Evolutionary conservation across 2,329 filamentous ascomycete genomes (phyloP), one percentile per base, ranked within the genome.

Genomic region (Hymenoscyphus occultus): DNA sequence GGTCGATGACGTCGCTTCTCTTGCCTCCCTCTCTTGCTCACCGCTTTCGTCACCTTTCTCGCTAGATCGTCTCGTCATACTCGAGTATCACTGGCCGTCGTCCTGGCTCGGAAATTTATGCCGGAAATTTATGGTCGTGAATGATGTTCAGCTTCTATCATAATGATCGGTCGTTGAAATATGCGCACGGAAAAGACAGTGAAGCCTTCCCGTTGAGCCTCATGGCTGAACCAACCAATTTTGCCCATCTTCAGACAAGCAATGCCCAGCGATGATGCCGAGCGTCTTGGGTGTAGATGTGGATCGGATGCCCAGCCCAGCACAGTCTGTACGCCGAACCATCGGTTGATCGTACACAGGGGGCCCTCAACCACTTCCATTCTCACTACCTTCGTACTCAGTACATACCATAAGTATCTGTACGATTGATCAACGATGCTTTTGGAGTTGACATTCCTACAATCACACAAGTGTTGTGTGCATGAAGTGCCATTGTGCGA

Each of bases 201-300:
- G n/a, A 51, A 51, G 45, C 45, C 45, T 22, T 22, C 45, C 45
- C 45, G 45, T 51, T 51, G 45, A 51, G 45, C 45, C 45, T 51
- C 45, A 51, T 28, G n/a, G 7, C 45, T 13, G 45, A 51, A 51
- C 45, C 45, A 51, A 51, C 45, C 45, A 51, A 22, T n/a, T 51
- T 51, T 22, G 22, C 13, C n/a, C 7, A 51, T 51, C 45, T 22
- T 10, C 45, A 51, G 45, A 51, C 45, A 51, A 51, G 45, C 45
- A 51, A 51, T 16, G 45, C 45, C 45, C 45, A 51, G 45, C 22
- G 45, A 22, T 28, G 45, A 28, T 51, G 45, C 45, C 19, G 45
- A 28, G 45, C 19, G n/a, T 7, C 7, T 16, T 10, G 7, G 6
- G 45, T 16, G 42, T n/a, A 14, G 42, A n/a, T 16, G 42, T n/a